These are phyloP conservation scores for Pseudomonodictys pantanalensis DNA, from an alignment of 495 filamentous ascomycete species.

Conservation along the genomic window DNA sequence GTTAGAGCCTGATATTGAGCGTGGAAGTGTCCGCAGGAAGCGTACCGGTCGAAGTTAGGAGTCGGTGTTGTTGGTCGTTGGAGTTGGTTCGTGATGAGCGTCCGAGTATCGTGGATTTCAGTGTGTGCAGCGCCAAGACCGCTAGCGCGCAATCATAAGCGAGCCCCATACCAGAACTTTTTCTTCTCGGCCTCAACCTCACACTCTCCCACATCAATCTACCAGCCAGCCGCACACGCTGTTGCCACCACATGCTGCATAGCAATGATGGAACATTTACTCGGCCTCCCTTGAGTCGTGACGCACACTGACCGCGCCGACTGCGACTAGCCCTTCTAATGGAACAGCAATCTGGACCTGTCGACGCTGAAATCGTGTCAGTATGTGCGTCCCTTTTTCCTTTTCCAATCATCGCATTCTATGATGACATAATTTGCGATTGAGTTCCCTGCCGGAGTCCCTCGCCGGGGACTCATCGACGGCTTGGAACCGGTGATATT, in stretches of 20 bases:
- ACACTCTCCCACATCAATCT: neutral
- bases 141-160: slow-evolving; percentile 3
- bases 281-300: no score
- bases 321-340: no score
- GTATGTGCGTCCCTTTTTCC: slow-evolving; percentile 25
- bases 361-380: neutral
- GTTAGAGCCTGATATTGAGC: slow-evolving; percentile 11
- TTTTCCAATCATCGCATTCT: slow-evolving; percentile 30
- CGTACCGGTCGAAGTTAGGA: slow-evolving; percentile 33
- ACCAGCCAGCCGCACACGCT: neutral
- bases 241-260: neutral
- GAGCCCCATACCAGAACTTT: slow-evolving; percentile 1
- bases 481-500: slow-evolving; percentile 72
- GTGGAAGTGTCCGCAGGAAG: slow-evolving; percentile 2
- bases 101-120: neutral
- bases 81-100: slow-evolving; percentile 6
- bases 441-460: slow-evolving; percentile 73
- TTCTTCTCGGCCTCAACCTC: slow-evolving; percentile 9
- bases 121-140: slow-evolving; percentile 17
- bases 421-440: slow-evolving; percentile 99
- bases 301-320: no score
- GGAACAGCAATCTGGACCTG: no score
- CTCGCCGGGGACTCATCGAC: slow-evolving; percentile 81
- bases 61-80: slow-evolving; percentile 15
- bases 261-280: no score